A percentile compares a stretch with the other conserved stretches of the same genome.
phyloP scores from a whole-genome alignment of 2,329 filamentous ascomycete species.

The Xylaria sp. region DNA sequence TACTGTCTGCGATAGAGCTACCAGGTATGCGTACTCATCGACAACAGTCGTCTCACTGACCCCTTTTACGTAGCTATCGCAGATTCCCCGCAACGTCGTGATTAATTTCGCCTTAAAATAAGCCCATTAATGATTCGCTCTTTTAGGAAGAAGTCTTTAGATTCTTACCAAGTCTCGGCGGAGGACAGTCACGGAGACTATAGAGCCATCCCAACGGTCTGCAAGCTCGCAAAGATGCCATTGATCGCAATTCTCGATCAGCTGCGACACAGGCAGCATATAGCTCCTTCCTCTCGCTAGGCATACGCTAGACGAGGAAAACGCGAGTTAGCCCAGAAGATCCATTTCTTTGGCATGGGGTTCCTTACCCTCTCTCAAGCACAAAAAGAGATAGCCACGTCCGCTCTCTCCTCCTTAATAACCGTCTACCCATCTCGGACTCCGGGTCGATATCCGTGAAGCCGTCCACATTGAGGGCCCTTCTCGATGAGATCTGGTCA shows the following conservation, averaged over 20 bases:
- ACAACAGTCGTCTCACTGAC: slow-evolving; percentile 64
- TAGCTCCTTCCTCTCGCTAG: slow-evolving; percentile 76
- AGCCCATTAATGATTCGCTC: not conserved
- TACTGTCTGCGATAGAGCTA: not conserved
- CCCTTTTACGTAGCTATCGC: slow-evolving; percentile 64
- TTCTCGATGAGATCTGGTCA: slow-evolving; percentile 75
- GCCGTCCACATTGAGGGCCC: slow-evolving; percentile 74
- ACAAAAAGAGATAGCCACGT: slow-evolving; percentile 79
- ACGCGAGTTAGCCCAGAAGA: slow-evolving; percentile 37
- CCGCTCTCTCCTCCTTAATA: slow-evolving; percentile 73
- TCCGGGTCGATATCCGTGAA: slow-evolving; percentile 70
- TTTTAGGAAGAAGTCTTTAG: not conserved
- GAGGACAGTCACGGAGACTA: slow-evolving; percentile 77
- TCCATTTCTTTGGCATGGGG: not conserved
- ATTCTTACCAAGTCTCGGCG: slow-evolving; percentile 70
- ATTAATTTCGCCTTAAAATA: slow-evolving; percentile 64
- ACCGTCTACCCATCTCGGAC: slow-evolving; percentile 69
- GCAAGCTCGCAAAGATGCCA: slow-evolving; percentile 74
- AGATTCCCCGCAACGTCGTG: slow-evolving; percentile 66
- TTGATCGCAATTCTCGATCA: slow-evolving; percentile 73
- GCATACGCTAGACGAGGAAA: slow-evolving; percentile 62
- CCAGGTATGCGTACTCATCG: slow-evolving; percentile 55
- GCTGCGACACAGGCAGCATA: slow-evolving; percentile 72
- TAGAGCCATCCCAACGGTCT: slow-evolving; percentile 75
- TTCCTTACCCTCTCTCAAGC: slow-evolving; percentile 70